Evolutionary conservation across 1,284 basidiomycete species (phyloP), one percentile per base, ranked within the genome.

Genomic region (Agroathelia rolfsii): DNA sequence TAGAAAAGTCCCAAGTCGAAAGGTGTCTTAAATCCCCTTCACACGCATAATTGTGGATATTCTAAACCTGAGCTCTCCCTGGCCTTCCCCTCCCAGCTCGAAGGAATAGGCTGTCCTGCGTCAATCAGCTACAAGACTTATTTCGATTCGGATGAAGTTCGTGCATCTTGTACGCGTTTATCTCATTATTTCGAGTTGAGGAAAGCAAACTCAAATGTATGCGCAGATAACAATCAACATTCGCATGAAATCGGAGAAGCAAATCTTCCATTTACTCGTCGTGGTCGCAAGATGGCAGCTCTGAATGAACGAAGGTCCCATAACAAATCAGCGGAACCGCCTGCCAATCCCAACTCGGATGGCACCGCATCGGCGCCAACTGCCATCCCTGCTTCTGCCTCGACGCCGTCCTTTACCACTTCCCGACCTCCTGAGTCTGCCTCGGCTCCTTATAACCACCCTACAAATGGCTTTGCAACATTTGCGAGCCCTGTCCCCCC

Each of bases 81-180:
- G 17, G 17, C 5, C 19, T 13, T 30, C 20, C 21, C 11, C 12
- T 30, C 20, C 27, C 50, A 86, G 82, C 67, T 86, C 40, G 83
- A 85, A 42, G 83, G 79, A 24, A 60, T 65, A 41, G 83, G 83
- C 0, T 86, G 82, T 45, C 66, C 69, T 20, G 83, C 83, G 23
- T 84, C 82, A 18, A 79, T 84, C 42, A 82, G 74, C 58, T 87
- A 73, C 62, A 83, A 80, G 52, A 84, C 85, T 0, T 83, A 89
- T 55, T 79, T 76, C 55, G 72, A 89, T 52, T 66, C 72, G 23
- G 72, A 87, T 39, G 66, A 86, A 60, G 72, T 86, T 25, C 75
- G 80, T 28, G 82, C 75, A 22, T 80, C 76, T 46, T 85, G 81
- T 83, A 53, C 58, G 81, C 60, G 27, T 35, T 36, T 33, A 29